phyloP scores from a whole-genome alignment of 441 rosid species.

The Pelargonium myrrhifolium region DNA sequence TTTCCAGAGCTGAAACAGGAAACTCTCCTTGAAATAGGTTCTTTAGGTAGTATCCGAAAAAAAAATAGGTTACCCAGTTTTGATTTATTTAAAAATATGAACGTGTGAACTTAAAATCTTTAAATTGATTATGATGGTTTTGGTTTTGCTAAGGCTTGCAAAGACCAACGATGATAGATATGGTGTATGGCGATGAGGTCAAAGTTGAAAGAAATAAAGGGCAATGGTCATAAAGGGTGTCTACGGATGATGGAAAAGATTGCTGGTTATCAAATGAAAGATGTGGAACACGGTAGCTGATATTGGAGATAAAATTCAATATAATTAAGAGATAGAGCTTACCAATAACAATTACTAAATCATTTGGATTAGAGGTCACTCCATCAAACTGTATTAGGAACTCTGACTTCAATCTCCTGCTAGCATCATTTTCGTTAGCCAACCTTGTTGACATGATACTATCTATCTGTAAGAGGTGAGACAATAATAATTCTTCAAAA shows the following conservation, averaged over 20 bases:
- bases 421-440: constrained; percentile 80
- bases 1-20: too few species aligned
- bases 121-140: too few species aligned
- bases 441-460: constrained; percentile 84
- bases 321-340: constrained; percentile 20
- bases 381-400: constrained; percentile 92
- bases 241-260: neutral
- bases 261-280: neutral
- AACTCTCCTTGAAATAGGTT: too few species aligned
- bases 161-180: too few species aligned
- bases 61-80: too few species aligned
- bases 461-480: constrained; percentile 55
- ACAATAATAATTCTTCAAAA: constrained; percentile 5
- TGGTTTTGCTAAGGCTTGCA: too few species aligned
- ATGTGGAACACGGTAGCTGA: neutral
- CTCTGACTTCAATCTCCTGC: constrained; percentile 89
- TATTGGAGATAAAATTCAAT: neutral
- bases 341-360: constrained; percentile 85
- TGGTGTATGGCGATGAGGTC: too few species aligned
- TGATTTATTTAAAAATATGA: too few species aligned
- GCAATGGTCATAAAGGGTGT: too few species aligned
- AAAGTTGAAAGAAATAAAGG: too few species aligned
- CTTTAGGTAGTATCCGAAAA: too few species aligned
- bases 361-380: constrained; percentile 75
- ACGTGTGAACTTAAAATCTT: too few species aligned